phyloP scores from a whole-genome alignment of 31 red algal species.

The Bonnemaisonia californica region DNA sequence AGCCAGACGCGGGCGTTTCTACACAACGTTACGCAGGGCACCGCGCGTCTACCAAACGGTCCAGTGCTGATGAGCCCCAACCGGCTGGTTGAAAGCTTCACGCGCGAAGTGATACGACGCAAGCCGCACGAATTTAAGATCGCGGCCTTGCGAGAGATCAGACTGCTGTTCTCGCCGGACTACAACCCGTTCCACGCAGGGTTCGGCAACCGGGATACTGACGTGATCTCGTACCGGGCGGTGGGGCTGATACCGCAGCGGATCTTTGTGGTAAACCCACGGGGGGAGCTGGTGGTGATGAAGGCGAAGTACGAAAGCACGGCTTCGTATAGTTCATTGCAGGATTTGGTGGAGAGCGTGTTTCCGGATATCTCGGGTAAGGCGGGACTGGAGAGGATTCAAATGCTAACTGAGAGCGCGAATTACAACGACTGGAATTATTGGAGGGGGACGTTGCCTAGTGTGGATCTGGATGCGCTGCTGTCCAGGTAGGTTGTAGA shows the following conservation, averaged over 20 bases:
- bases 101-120: constrained; percentile 89
- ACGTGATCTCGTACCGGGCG: constrained; percentile 86
- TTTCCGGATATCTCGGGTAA: constrained; percentile 90
- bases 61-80: constrained; percentile 96
- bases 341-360: constrained; percentile 85
- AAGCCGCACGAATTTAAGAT: constrained; percentile 99
- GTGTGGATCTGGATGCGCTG: constrained; percentile 60
- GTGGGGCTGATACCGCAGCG: constrained; percentile 87
- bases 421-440: constrained; percentile 92
- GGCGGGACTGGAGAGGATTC: constrained; percentile 52
- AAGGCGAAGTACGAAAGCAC: constrained; percentile 80
- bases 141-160: constrained; percentile 82
- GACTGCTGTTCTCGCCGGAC: constrained; percentile 80
- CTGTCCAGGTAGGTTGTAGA: constrained; percentile 13
- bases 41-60: constrained; percentile 80
- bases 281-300: constrained; percentile 91
- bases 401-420: constrained; percentile 58
- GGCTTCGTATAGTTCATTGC: constrained; percentile 75
- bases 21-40: constrained; percentile 83
- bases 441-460: constrained; percentile 82
- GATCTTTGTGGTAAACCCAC: constrained; percentile 92
- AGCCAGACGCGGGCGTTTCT: constrained; percentile 87
- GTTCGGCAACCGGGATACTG: constrained; percentile 95
- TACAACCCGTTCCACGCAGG: constrained; percentile 97
- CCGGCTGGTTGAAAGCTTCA: constrained; percentile 89